Evolutionary conservation across 345 rosid genomes (phyloP).

Genomic region (Isatis tinctoria): DNA sequence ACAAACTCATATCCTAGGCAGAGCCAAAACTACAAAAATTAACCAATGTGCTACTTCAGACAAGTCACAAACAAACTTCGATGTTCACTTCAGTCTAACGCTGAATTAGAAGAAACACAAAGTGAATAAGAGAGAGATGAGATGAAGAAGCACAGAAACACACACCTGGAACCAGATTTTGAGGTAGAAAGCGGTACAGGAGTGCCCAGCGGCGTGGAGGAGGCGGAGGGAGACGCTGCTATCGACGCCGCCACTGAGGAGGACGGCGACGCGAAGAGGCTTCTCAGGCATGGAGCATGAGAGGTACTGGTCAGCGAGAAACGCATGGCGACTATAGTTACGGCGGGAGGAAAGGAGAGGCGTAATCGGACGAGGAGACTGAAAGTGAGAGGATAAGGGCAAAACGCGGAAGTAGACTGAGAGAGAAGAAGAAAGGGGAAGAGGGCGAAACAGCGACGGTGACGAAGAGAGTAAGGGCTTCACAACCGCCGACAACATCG

Average conservation of each 20-base stretch:
- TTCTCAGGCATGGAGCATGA: constrained; percentile 61
- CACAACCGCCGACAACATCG: no score
- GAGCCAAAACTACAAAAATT: no score
- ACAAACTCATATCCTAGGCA: constrained; percentile 8
- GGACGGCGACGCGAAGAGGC: constrained; percentile 69
- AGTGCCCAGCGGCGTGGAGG: constrained; percentile 84
- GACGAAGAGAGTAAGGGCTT: constrained; percentile 20
- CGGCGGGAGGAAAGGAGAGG: neutral
- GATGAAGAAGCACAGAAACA: neutral
- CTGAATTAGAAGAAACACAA: neutral
- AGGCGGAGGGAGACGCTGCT: constrained; percentile 94
- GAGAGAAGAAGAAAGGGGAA: constrained; percentile 13
- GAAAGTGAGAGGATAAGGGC: neutral
- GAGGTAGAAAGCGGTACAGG: constrained; percentile 91
- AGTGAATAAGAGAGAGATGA: neutral
- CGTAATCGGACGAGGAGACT: neutral
- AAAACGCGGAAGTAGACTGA: constrained; percentile 12
- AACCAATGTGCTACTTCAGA: no score
- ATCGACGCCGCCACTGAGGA: constrained; percentile 93
- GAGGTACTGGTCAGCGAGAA: constrained; percentile 45
- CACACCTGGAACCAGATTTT: constrained; percentile 94
- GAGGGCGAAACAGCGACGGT: constrained; percentile 8
- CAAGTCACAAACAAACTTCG: neutral
- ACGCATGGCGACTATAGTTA: constrained; percentile 8
- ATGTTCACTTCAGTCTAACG: neutral